Evolutionary conservation across 2,329 filamentous ascomycete species (phyloP), one percentile per base, ranked within the genome.

Genomic region (Fusarium sp.): DNA sequence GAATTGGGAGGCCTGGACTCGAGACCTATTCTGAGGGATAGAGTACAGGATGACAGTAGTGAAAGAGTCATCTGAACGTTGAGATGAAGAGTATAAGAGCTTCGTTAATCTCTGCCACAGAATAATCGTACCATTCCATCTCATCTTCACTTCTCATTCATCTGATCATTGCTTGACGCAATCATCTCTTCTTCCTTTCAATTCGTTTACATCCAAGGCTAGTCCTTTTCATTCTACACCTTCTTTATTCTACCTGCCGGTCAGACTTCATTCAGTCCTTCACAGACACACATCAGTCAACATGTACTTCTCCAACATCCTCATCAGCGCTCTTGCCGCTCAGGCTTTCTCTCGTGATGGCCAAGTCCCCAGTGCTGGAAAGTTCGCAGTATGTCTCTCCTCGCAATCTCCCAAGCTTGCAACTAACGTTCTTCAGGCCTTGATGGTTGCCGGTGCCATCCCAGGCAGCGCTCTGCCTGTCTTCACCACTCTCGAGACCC

Each of bases 291-390:
- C 13, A 34, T 12, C 16, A 42, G 7, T 27, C 54, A 69, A 44
- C 1, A 69, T 69, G 65, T 65, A 69, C 42, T 61, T 69, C 41
- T 56, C 65, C 59, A 69, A 69, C 53, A 32, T 65, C 13, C 24
- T 69, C 12, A 42, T 69, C 29, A 29, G 49, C 14, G 44, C 54
- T 11, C 65, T 69, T 8, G 61, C 65, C 24, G 65, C 65, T 18
- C 65, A 69, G 49, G 65, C 49, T 1, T 42, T 69, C 14, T 69
- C 65, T 3, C 51, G 55, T 20, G 42, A 61, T 4, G 20, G 27
- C 16, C 29, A 30, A 11, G 25, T 52, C 7, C 34, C 53, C 4
- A 46, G 29, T 24, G 29, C 32, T 16, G 48, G 53, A 12, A 64
- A 61, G 12, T 34, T 69, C 7, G 54, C 45, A 18, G 65, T 69